phyloP scores from a whole-genome alignment of 192 early-diverging fungal species.

The Podila minutissima region DNA sequence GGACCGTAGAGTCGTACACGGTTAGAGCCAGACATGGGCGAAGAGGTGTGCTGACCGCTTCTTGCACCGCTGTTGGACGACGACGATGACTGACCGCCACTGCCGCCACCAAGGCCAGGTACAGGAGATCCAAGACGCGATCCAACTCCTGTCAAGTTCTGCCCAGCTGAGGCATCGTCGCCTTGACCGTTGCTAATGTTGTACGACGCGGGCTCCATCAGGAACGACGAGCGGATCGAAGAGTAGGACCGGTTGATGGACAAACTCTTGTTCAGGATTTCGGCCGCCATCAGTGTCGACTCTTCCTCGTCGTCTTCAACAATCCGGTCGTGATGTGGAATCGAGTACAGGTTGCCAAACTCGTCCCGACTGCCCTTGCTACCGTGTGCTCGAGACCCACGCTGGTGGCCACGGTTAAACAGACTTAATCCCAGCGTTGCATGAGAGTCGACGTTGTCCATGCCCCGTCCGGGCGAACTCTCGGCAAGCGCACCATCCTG shows the following conservation, averaged over 20 bases:
- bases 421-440: too few species aligned
- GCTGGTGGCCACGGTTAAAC: constrained; percentile 34
- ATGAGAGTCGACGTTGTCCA: not conserved
- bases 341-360: constrained; percentile 37
- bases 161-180: not conserved
- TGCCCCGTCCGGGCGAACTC: not conserved
- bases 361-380: constrained; percentile 49
- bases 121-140: constrained; percentile 20
- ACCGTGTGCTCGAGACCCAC: constrained; percentile 31
- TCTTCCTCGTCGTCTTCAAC: constrained; percentile 48
- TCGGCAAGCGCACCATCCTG: not conserved
- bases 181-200: not conserved
- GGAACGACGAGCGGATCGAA: constrained; percentile 46
- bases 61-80: constrained; percentile 3
- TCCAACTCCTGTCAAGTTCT: not conserved
- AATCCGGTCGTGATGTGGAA: constrained; percentile 43
- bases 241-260: constrained; percentile 48
- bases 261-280: constrained; percentile 46
- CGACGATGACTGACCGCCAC: not conserved
- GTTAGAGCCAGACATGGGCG: not conserved
- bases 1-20: constrained; percentile 23
- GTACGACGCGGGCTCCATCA: constrained; percentile 40
- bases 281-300: constrained; percentile 40
- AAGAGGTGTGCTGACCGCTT: not conserved
- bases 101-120: not conserved